Percentiles rank a stretch among this genome's conserved stretches.
These are phyloP conservation scores for Magnolia sinica DNA, from an alignment of 164 flowering plant genomes.

Conservation along the genomic window DNA sequence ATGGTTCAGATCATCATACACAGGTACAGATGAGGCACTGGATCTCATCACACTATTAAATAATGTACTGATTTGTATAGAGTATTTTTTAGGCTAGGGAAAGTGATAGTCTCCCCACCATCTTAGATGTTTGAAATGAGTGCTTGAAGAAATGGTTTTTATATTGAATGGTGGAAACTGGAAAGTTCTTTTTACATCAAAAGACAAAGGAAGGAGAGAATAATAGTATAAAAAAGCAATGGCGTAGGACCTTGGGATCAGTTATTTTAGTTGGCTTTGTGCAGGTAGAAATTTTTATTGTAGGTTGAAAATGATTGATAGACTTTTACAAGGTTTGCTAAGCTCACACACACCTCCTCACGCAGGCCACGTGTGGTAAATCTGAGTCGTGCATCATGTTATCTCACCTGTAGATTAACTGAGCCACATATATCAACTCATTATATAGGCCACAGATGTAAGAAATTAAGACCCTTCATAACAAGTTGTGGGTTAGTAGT, in stretches of 20 bases:
- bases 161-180: constrained; percentile 15
- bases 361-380: not conserved
- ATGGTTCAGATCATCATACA: not conserved
- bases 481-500: not conserved
- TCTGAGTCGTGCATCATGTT: not conserved
- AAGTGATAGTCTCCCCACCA: constrained; percentile 13
- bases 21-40: not conserved
- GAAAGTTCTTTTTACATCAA: constrained; percentile 5
- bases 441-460: not conserved
- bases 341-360: not conserved
- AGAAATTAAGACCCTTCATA: not conserved
- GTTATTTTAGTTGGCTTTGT: constrained; percentile 17
- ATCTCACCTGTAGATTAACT: no score
- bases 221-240: constrained; percentile 10
- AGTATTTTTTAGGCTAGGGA: not conserved
- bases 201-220: constrained; percentile 16
- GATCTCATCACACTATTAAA: not conserved
- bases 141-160: constrained; percentile 5
- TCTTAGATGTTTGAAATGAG: not conserved
- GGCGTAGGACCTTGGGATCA: constrained; percentile 29
- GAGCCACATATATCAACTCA: no score
- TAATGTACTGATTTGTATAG: not conserved
- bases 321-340: constrained; percentile 10
- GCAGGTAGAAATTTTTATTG: constrained; percentile 11
- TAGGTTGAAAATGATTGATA: constrained; percentile 29